phyloP scores from a whole-genome alignment of 1,284 basidiomycete species.

The Ceratobasidium sp. region DNA sequence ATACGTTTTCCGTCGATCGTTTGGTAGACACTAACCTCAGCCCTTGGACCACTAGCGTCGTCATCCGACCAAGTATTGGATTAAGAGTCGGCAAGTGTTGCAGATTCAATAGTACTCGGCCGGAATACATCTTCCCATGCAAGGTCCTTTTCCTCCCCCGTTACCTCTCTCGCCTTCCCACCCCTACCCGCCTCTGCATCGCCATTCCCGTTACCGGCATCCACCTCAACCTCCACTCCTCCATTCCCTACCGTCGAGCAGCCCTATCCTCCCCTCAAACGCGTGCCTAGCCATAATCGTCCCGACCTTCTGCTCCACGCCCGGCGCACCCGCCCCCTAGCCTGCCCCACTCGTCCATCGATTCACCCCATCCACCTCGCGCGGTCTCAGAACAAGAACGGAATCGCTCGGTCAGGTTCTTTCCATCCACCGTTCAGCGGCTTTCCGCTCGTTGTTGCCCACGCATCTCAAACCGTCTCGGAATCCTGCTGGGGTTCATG shows the following conservation, averaged over 20 bases:
- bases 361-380: too few relatives aligned
- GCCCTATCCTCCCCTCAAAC: conserved; percentile 78
- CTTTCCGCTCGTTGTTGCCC: conserved; percentile 93
- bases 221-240: conserved; percentile 64
- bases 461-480: conserved; percentile 85
- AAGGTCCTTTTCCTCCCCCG: conserved; percentile 56
- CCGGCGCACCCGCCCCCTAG: conserved; percentile 59
- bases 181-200: too few relatives aligned
- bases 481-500: conserved; percentile 68
- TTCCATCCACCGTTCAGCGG: conserved; percentile 94
- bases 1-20: conserved; percentile 12
- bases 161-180: conserved; percentile 52
- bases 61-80: conserved; percentile 52
- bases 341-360: conserved; percentile 51
- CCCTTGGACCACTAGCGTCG: conserved; percentile 48
- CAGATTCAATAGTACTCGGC: conserved; percentile 39
- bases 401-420: conserved; percentile 66
- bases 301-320: conserved; percentile 79
- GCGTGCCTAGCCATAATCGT: conserved; percentile 89
- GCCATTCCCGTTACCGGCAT: conserved; percentile 52
- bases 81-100: conserved; percentile 48
- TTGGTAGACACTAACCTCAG: not conserved
- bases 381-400: too few relatives aligned
- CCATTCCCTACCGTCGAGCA: conserved; percentile 55
- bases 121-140: conserved; percentile 65